phyloP scores from a whole-genome alignment of 1,284 basidiomycete genomes.

The Exsudoporus floridanus region DNA sequence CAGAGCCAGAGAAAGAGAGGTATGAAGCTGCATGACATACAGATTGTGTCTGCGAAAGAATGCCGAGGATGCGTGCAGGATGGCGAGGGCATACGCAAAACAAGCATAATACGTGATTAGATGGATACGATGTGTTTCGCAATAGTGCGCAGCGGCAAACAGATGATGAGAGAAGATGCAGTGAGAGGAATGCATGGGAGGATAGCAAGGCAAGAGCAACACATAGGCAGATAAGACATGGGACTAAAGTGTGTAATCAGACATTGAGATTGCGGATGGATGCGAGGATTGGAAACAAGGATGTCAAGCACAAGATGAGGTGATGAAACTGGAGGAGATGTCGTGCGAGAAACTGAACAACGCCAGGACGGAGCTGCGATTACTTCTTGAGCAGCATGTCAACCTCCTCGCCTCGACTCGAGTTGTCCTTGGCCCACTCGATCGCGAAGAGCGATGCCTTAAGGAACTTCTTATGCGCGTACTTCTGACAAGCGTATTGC shows the following conservation, averaged over 20 bases:
- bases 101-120: conserved; percentile 37
- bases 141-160: conserved; percentile 33
- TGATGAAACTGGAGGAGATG: conserved; percentile 30
- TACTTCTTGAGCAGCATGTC: conserved; percentile 53
- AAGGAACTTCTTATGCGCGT: conserved; percentile 95
- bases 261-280: conserved; percentile 38
- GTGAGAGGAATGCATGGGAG: conserved; percentile 28
- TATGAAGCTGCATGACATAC: conserved; percentile 26
- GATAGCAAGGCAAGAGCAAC: conserved; percentile 37
- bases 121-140: conserved; percentile 39
- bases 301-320: conserved; percentile 39
- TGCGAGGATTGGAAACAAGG: conserved; percentile 37
- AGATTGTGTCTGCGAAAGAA: conserved; percentile 20
- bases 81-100: conserved; percentile 32
- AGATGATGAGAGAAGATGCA: conserved; percentile 25
- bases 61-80: conserved; percentile 22
- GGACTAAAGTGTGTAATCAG: conserved; percentile 40
- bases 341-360: conserved; percentile 27
- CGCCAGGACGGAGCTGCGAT: conserved; percentile 25
- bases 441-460: conserved; percentile 78
- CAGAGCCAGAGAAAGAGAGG: conserved; percentile 7
- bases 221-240: conserved; percentile 39
- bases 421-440: conserved; percentile 59
- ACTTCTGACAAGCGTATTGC: conserved; percentile 95
- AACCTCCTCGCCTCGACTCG: conserved; percentile 33